Evolutionary conservation across 306 rosid species (phyloP), one percentile per base, ranked within the genome.

Genomic region (Lupinus albus): DNA sequence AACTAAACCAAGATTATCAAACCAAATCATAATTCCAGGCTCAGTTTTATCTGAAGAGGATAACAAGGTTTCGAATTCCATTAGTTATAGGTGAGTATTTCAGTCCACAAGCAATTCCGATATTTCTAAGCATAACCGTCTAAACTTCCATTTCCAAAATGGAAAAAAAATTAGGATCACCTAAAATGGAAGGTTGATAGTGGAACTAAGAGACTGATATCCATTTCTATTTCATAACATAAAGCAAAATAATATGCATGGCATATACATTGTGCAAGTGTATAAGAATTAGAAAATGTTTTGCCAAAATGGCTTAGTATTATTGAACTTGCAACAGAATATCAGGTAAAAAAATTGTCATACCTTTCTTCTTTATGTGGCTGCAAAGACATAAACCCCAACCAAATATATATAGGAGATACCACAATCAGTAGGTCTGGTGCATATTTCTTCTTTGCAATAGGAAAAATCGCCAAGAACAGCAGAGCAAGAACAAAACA

Each of bases 351-450:
- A 52, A 35, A 4, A 14, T 49, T 42, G 61, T 16, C 80, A 18
- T 53, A 93, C 99, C 99, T 88, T 84, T 94, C 99, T 80, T 94
- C 99, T 78, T 94, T 94, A 79, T 94, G 99, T 44, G 96, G 92
- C 77, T 85, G 99, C 91, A 90, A 80, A 58, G 99, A 88, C 97
- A 90, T 94, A 76, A 94, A 90, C 5, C 70, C 90, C 82, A 94
- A 82, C 97, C 97, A 94, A 75, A 94, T 76, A 79, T 88, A 94
- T 35, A 88, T 2, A 5, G 99, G 97, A 15, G 96, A 94, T 69
- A 94, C 85, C 58, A 90, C 89, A 76, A 94, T 80, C 68, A 94
- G 78, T 78, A 94, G 77, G 75, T 88, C 90, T 1, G 87, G 88
- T 75, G 86, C 79, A 67, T 83, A 94, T 86, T 88, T 94, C 74